phyloP scores from a whole-genome alignment of 148 eudicot species.

The Rhododendron molle region DNA sequence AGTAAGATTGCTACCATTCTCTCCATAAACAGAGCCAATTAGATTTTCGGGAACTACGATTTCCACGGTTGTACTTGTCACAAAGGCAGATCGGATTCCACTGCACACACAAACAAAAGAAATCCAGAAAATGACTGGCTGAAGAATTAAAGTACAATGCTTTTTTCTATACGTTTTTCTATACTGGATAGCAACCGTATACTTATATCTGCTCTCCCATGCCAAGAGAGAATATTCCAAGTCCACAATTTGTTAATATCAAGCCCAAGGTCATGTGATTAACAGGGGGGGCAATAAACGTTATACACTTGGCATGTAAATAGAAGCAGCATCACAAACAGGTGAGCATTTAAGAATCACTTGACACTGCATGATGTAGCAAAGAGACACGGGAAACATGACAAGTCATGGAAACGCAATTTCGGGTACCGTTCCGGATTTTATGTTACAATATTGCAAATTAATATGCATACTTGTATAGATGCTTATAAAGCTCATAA shows the following conservation, averaged over 20 bases:
- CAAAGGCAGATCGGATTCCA: slow-evolving; percentile 48
- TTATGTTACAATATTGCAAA: no score
- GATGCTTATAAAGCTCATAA: no score
- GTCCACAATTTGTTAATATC: not conserved
- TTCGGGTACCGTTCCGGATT: no score
- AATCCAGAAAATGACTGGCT: not conserved
- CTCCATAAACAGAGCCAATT: slow-evolving; percentile 58
- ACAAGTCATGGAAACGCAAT: not conserved
- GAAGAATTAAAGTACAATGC: not conserved
- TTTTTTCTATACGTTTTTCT: not conserved
- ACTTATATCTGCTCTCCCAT: not conserved
- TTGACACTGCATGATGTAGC: not conserved
- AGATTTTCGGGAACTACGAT: slow-evolving; percentile 51
- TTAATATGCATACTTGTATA: no score
- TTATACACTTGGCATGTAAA: not conserved
- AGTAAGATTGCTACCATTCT: slow-evolving; percentile 59
- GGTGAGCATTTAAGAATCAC: not conserved
- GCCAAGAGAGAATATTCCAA: not conserved
- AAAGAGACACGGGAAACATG: not conserved
- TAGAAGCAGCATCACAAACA: not conserved
- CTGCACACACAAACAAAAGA: slow-evolving; percentile 1
- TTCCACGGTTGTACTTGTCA: slow-evolving; percentile 70
- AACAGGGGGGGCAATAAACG: not conserved
- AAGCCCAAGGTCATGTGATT: not conserved
- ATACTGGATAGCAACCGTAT: not conserved